A percentile compares a stretch with the other conserved stretches of the same genome.
Conservation (phyloP, 495 filamentous ascomycete species). For the Penicillium waksmanii region DNA sequence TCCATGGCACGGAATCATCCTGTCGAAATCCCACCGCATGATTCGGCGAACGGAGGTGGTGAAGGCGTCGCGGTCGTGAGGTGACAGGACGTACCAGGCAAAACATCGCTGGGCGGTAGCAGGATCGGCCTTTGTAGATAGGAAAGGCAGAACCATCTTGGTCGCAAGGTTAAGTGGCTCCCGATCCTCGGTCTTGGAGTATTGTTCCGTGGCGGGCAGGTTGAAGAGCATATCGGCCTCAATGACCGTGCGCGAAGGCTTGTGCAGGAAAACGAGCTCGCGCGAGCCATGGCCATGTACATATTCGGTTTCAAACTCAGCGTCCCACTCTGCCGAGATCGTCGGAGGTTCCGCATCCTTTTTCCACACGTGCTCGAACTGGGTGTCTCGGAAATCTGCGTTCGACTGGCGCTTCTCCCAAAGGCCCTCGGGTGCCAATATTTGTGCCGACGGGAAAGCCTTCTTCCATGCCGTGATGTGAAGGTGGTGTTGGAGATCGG, state of each 20-base stretch:
- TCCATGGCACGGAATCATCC: conserved; percentile 90
- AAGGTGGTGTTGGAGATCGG: conserved; percentile 92
- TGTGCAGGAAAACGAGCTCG: conserved; percentile 85
- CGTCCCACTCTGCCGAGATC: conserved; percentile 78
- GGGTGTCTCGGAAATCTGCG: conserved; percentile 65
- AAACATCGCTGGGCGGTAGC: conserved; percentile 80
- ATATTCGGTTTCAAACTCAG: conserved; percentile 85
- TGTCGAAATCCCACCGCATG: conserved; percentile 80
- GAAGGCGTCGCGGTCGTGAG: conserved; percentile 66
- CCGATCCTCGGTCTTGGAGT: conserved; percentile 62
- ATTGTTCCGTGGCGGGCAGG: conserved; percentile 85
- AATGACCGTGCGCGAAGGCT: conserved; percentile 80
- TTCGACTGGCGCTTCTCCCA: conserved; percentile 77
- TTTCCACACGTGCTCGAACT: conserved; percentile 71
- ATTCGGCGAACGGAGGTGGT: conserved; percentile 70
- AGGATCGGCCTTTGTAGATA: conserved; percentile 54
- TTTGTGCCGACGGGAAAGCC: conserved; percentile 74
- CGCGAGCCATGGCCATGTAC: conserved; percentile 79
- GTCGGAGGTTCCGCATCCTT: conserved; percentile 51
- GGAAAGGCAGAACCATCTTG: conserved; percentile 61
- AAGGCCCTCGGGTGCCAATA: conserved; percentile 85
- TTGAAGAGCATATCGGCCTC: conserved; percentile 94
- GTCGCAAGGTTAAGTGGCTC: conserved; percentile 62
- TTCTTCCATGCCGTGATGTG: conserved; percentile 81
- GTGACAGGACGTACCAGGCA: conserved; percentile 75